Percentiles rank a stretch among this genome's conserved stretches.
Evolutionary conservation across 2,329 filamentous ascomycete genomes (phyloP).

Genomic region (Dactylonectria macrodidyma): DNA sequence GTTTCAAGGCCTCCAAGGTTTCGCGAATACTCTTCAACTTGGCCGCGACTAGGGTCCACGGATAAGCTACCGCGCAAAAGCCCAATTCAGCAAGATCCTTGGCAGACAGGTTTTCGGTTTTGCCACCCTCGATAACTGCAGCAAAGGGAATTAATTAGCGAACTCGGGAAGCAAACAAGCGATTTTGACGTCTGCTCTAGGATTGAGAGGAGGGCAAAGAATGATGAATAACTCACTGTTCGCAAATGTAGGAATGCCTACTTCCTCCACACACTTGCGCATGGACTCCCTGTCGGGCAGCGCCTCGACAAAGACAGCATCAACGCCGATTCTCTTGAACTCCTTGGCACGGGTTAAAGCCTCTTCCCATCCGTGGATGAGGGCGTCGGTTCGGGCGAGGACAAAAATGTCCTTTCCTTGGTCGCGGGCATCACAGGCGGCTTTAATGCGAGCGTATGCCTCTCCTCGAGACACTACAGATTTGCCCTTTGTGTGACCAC

Average conservation of each 20-base stretch:
- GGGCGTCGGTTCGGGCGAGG: slow-evolving; percentile 60
- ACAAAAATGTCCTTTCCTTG: slow-evolving; percentile 62
- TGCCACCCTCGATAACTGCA: slow-evolving; percentile 51
- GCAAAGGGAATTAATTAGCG: not conserved
- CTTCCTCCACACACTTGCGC: slow-evolving; percentile 53
- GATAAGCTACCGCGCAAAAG: slow-evolving; percentile 59
- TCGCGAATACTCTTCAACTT: slow-evolving; percentile 58
- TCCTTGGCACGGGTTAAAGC: slow-evolving; percentile 58
- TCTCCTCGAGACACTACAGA: slow-evolving; percentile 60
- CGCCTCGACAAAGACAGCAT: slow-evolving; percentile 60
- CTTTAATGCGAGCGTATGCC: slow-evolving; percentile 61
- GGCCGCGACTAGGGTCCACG: slow-evolving; percentile 60
- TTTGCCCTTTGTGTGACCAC: slow-evolving; percentile 62
- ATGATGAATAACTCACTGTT: slow-evolving; percentile 47
- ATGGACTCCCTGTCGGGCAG: slow-evolving; percentile 60
- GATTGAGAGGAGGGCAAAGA: not conserved
- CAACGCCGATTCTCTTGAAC: slow-evolving; percentile 59
- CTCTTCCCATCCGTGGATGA: slow-evolving; percentile 61
- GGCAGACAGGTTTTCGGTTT: slow-evolving; percentile 53
- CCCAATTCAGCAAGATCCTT: slow-evolving; percentile 55
- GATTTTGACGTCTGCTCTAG: not conserved
- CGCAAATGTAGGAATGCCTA: slow-evolving; percentile 58
- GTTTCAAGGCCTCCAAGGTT: slow-evolving; percentile 56
- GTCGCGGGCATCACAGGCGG: slow-evolving; percentile 61
- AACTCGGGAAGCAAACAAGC: no score